phyloP scores from a whole-genome alignment of 805 yeast species.

The Myxozyma geophila region DNA sequence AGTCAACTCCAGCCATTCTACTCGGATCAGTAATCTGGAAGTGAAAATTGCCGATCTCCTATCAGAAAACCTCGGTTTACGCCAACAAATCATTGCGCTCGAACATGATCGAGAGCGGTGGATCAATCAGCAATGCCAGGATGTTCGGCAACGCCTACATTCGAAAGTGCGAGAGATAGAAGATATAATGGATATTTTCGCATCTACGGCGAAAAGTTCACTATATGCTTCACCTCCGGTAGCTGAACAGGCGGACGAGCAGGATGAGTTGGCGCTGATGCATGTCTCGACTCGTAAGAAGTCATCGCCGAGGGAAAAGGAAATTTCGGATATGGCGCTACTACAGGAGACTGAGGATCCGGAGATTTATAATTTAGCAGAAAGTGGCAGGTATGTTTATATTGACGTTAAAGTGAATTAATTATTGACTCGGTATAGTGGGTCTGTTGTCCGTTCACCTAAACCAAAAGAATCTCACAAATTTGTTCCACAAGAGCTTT shows the following conservation, averaged over 20 bases:
- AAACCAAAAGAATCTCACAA: conserved; percentile 12
- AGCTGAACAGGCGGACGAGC: neutral
- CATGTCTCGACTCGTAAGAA: conserved; percentile 23
- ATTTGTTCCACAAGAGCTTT: conserved; percentile 17
- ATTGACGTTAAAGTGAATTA: neutral
- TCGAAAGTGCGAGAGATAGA: conserved; percentile 27
- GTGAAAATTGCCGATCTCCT: conserved; percentile 22
- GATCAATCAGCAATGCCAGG: conserved; percentile 16
- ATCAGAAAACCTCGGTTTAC: conserved; percentile 33
- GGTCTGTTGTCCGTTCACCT: conserved; percentile 1
- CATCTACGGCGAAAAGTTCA: conserved; percentile 10
- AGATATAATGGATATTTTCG: conserved; percentile 20
- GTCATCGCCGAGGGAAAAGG: conserved; percentile 17
- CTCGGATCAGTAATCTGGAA: conserved; percentile 31
- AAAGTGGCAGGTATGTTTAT: neutral
- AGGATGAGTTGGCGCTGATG: conserved; percentile 1
- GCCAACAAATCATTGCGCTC: conserved; percentile 27
- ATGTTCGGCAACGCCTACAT: conserved; percentile 16
- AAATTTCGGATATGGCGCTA: neutral
- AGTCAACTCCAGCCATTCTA: conserved; percentile 34
- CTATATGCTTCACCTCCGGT: neutral
- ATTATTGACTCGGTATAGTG: neutral
- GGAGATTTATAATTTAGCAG: neutral
- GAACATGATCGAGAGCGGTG: conserved; percentile 22
- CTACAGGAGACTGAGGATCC: conserved; percentile 3